These are phyloP conservation scores for Pseudodiploospora longispora DNA, from an alignment of 2,329 filamentous ascomycete species.

Conservation along the genomic window DNA sequence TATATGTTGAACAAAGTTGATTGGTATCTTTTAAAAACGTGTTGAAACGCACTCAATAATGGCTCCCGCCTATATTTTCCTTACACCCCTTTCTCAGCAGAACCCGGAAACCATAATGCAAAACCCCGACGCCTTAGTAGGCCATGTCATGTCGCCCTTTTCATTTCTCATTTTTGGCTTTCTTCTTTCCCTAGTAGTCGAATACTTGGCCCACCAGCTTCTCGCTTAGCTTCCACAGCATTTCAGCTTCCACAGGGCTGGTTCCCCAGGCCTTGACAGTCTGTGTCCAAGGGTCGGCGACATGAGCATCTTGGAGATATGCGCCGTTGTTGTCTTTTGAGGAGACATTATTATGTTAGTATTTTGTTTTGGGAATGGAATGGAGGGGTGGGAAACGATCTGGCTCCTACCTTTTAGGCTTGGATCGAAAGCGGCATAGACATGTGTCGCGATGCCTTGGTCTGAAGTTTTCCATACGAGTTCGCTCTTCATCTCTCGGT, in stretches of 20 bases:
- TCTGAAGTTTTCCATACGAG: conserved; percentile 8
- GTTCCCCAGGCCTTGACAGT: conserved; percentile 22
- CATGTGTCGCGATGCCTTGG: conserved; percentile 25
- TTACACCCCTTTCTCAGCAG: too few species aligned
- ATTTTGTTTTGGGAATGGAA: not conserved
- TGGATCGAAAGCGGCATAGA: conserved; percentile 31
- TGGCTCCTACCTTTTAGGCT: conserved; percentile 16
- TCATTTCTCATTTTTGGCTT: too few species aligned
- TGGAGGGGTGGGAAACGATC: not conserved
- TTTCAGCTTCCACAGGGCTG: conserved; percentile 29
- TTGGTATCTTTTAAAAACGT: too few species aligned
- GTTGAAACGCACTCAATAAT: too few species aligned
- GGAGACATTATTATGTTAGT: not conserved
- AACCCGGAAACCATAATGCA: too few species aligned
- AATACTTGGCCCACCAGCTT: conserved; percentile 35
- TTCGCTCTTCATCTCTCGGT: too few species aligned
- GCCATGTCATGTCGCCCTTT: too few species aligned
- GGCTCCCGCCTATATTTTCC: too few species aligned
- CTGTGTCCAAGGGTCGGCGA: conserved; percentile 22
- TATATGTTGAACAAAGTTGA: too few species aligned
- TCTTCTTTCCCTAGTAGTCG: conserved; percentile 11
- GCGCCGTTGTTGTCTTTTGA: conserved; percentile 22
- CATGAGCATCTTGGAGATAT: conserved; percentile 24
- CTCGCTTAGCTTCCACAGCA: conserved; percentile 38
- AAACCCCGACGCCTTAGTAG: too few species aligned